Base-by-base conservation (phyloP, 805 yeast species). In the Lipomyces lipofer region DNA sequence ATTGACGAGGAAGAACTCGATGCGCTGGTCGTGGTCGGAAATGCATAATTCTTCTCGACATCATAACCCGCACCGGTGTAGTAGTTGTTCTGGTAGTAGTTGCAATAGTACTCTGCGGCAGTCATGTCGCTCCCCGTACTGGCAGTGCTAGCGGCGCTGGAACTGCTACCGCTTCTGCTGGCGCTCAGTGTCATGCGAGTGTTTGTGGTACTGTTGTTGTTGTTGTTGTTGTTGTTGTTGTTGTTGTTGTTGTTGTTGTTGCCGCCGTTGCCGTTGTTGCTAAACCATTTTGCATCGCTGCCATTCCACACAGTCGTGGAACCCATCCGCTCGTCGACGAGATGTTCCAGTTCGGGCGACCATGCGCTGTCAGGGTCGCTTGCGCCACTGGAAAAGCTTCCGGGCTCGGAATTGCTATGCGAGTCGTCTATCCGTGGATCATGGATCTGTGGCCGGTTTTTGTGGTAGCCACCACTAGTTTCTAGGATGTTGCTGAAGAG, bases 291-390 rank as follows among this genome's bases (percentile, higher is more conserved):
- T 21, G 25, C 25, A 10, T 21, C 1, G 22, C 12, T 19, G 8
- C 40, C 40, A 25, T 17, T 36, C 40, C 40, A 36, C 7, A 19
- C 25, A 5, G 25, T 21, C 25, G 40, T 19, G 40, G 40, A 17
- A 8, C 25, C 40, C 40, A 36, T 36, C 13, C 40, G 19, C 25
- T 36, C 40, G 40, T 17, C 40, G 9, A 36, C 40, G n/a, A 36
- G 40, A 22, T 36, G 40, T 25, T 36, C 40, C 25, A 36, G 40
- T n/a, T 36, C 40, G 6, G 40, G 40, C 19, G 40, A 36, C 40
- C 40, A 36, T 6, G 40, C 21, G 17, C 40, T 21, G 22, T 13
- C 40, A 8, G 7, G 21, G n/a, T n/a, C n/a, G n/a, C n/a, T n/a
- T n/a, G n/a, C n/a, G n/a, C n/a, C n/a, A n/a, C n/a, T n/a, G n/a